These are phyloP conservation scores for Dendrocalamus latiflorus DNA, from an alignment of 202 grass and related monocot species.

Conservation along the genomic window DNA sequence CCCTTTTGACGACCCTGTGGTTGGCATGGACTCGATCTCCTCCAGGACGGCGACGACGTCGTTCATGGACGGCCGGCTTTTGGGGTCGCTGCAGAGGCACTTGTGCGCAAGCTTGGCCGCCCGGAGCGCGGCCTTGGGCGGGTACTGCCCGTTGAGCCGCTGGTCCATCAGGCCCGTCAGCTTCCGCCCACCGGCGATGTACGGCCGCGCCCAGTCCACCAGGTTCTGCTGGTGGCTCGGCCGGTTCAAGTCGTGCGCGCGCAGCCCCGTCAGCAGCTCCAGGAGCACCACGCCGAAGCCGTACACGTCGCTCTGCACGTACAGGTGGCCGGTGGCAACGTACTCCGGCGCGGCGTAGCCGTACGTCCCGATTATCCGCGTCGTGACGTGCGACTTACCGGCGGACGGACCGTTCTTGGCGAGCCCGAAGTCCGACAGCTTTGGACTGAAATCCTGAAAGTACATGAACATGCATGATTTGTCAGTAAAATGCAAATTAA, in stretches of 20 bases:
- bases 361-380: too few species aligned
- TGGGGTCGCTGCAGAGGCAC: conserved; percentile 60
- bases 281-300: conserved; percentile 80
- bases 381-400: too few species aligned
- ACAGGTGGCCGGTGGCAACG: conserved; percentile 80
- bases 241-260: conserved; percentile 69
- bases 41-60: conserved; percentile 65
- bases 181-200: conserved; percentile 52
- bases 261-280: conserved; percentile 74
- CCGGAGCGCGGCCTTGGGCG: conserved; percentile 44
- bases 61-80: conserved; percentile 64
- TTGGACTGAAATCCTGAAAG: too few species aligned
- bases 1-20: background rate
- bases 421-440: too few species aligned
- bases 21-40: conserved; percentile 49
- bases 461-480: too few species aligned
- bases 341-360: conserved; percentile 91
- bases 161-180: conserved; percentile 62
- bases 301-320: conserved; percentile 95
- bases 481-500: too few species aligned
- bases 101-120: conserved; percentile 56
- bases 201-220: conserved; percentile 63
- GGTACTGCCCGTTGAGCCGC: conserved; percentile 57
- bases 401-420: too few species aligned
- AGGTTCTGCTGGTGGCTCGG: conserved; percentile 69